A percentile compares a stretch with the other conserved stretches of the same genome.
Conservation (phyloP, 768 basidiomycete species). For the Saitozyma podzolica region DNA sequence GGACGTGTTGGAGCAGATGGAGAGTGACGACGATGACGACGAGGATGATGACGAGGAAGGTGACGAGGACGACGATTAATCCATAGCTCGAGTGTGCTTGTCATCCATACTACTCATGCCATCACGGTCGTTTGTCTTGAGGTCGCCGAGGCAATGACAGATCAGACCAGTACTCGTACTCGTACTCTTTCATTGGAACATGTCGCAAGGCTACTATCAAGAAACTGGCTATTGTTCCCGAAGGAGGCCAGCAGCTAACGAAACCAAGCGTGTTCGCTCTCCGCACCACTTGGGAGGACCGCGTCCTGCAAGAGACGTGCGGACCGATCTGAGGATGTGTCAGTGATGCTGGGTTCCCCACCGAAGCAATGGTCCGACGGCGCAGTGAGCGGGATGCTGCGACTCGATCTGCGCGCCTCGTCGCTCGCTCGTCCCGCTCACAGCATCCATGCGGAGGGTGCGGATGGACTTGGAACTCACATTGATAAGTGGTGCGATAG, state of each 20-base stretch:
- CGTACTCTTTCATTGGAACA: background rate
- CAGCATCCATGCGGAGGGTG: background rate
- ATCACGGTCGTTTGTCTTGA: background rate
- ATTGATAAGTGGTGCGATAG: background rate
- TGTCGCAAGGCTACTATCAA: slow-evolving; percentile 52
- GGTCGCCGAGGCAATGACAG: too few species aligned
- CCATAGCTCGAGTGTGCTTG: background rate
- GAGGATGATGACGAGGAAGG: slow-evolving; percentile 50
- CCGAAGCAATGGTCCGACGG: background rate
- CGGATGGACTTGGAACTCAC: background rate
- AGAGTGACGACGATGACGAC: slow-evolving; percentile 45
- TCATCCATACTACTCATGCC: background rate
- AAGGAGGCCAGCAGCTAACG: slow-evolving; percentile 46
- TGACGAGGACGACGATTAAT: slow-evolving; percentile 34
- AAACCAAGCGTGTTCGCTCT: slow-evolving; percentile 41
- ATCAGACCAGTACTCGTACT: too few species aligned
- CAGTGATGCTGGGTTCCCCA: background rate
- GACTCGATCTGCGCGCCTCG: too few species aligned
- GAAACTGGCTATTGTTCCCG: slow-evolving; percentile 42
- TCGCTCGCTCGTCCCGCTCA: too few species aligned
- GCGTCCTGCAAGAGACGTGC: background rate
- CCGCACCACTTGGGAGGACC: slow-evolving; percentile 7
- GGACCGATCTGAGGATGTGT: slow-evolving; percentile 1
- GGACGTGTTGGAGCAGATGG: slow-evolving; percentile 46
- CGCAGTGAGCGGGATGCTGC: too few species aligned